Percentiles rank a stretch among this genome's conserved stretches.
phyloP scores from a whole-genome alignment of 1,284 basidiomycete species.

The Entoloma clypeatum region DNA sequence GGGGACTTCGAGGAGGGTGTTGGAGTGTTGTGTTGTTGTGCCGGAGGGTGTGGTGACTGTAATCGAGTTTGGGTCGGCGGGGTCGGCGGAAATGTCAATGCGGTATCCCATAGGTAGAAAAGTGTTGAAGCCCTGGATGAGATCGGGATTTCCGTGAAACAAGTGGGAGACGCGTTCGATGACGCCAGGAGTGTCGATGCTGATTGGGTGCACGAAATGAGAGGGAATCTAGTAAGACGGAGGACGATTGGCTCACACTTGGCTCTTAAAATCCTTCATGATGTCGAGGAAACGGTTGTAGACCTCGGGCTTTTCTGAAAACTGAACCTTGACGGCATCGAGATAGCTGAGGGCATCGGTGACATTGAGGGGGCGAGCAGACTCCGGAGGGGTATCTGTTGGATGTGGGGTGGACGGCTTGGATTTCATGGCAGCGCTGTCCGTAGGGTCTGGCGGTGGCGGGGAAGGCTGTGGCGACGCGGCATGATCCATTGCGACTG shows the following conservation, averaged over 20 bases:
- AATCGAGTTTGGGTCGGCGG: conserved; percentile 78
- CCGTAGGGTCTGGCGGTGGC: no score
- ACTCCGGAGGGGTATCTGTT: conserved; percentile 28
- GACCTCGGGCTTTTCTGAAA: conserved; percentile 89
- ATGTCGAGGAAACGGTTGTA: conserved; percentile 98
- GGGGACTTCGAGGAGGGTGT: conserved; percentile 29
- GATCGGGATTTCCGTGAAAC: conserved; percentile 89
- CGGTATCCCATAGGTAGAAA: conserved; percentile 96
- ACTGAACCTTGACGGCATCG: conserved; percentile 94
- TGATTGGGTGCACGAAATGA: conserved; percentile 31
- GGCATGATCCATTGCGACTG: no score
- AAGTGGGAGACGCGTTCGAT: conserved; percentile 95
- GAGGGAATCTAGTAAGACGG: conserved; percentile 2
- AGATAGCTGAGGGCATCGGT: conserved; percentile 96
- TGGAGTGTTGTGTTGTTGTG: conserved; percentile 65
- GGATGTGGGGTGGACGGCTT: conserved; percentile 35
- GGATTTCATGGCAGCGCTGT: conserved; percentile 28
- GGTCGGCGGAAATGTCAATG: conserved; percentile 84
- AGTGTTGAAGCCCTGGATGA: conserved; percentile 99
- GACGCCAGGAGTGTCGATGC: conserved; percentile 98
- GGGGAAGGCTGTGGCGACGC: no score
- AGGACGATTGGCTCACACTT: conserved; percentile 62
- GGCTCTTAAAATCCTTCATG: conserved; percentile 99
- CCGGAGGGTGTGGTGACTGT: conserved; percentile 94
- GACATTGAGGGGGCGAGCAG: conserved; percentile 63